phyloP scores from a whole-genome alignment of 2,329 filamentous ascomycete species.

The Diaporthe vexans region DNA sequence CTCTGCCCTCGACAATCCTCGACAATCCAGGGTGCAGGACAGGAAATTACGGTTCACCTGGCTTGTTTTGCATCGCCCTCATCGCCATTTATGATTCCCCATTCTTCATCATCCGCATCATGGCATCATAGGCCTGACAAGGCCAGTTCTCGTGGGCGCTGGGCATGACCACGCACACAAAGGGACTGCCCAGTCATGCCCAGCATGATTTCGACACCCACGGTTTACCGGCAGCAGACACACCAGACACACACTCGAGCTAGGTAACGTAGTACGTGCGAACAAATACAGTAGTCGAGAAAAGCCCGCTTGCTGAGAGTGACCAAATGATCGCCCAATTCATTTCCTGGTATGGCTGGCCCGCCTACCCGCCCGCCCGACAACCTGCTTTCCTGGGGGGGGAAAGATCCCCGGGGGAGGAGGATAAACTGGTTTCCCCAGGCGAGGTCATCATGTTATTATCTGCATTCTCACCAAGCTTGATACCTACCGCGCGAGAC shows the following conservation, averaged over 20 bases:
- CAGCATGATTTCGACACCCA: not conserved
- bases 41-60: slow-evolving; percentile 16
- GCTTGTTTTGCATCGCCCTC: slow-evolving; percentile 20
- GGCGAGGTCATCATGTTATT: slow-evolving; percentile 8
- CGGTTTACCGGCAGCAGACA: not conserved
- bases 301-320: no score
- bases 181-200: slow-evolving; percentile 8
- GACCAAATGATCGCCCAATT: not conserved
- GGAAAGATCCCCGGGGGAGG: no score
- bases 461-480: slow-evolving; percentile 10
- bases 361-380: not conserved
- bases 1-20: not conserved
- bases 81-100: slow-evolving; percentile 17
- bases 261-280: not conserved
- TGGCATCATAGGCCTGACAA: slow-evolving; percentile 8
- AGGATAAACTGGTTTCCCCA: not conserved
- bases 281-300: not conserved
- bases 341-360: not conserved
- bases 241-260: no score
- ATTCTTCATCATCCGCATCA: not conserved
- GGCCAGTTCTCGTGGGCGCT: not conserved
- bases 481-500: not conserved
- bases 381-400: not conserved
- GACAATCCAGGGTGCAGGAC: not conserved
- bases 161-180: slow-evolving; percentile 5